Conservation (phyloP, 331 rosid genomes). For the Pyrus hybrid region DNA sequence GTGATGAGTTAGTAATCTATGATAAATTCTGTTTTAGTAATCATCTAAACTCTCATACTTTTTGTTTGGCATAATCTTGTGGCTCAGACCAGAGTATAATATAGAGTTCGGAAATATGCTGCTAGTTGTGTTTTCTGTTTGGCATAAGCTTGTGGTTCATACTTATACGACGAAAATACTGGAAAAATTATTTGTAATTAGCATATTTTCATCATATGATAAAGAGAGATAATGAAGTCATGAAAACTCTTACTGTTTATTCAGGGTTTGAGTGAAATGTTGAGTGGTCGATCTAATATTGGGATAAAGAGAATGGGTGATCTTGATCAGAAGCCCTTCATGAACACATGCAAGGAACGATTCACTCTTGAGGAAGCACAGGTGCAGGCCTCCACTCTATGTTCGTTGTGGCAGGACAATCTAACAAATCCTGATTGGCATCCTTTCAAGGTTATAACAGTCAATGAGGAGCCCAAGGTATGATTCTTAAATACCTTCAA, state of each 20-base stretch:
- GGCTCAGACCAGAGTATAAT: background rate
- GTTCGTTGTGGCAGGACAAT: slow-evolving; percentile 87
- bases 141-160: background rate
- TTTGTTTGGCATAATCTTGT: background rate
- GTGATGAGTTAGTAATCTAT: background rate
- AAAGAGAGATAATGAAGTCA: background rate
- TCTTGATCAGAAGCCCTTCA: slow-evolving; percentile 62
- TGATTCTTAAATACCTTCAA: slow-evolving; percentile 9
- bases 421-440: slow-evolving; percentile 67
- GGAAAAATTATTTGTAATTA: background rate
- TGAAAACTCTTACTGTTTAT: background rate
- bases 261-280: slow-evolving; percentile 56
- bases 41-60: background rate
- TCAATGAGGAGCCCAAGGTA: slow-evolving; percentile 45
- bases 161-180: background rate
- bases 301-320: slow-evolving; percentile 96
- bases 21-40: background rate
- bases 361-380: slow-evolving; percentile 46
- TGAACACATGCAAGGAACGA: slow-evolving; percentile 46
- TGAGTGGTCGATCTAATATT: slow-evolving; percentile 34
- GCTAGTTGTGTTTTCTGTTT: background rate
- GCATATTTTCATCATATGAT: background rate
- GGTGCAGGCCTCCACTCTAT: slow-evolving; percentile 52
- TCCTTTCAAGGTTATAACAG: slow-evolving; percentile 52
- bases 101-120: background rate